phyloP scores from a whole-genome alignment of 495 filamentous ascomycete species.

The Penicillium nucicola region DNA sequence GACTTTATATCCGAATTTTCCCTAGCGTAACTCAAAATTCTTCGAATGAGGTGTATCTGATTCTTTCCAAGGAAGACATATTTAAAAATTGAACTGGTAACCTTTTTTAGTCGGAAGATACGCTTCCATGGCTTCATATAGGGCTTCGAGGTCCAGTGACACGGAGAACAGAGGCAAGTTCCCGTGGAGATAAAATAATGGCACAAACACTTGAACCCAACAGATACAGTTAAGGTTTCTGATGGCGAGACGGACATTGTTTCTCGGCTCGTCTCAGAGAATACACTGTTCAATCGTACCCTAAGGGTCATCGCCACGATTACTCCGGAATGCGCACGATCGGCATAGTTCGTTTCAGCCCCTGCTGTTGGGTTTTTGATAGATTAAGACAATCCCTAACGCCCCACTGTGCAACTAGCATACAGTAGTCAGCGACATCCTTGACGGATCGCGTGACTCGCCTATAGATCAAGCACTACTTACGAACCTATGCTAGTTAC shows the following conservation, averaged over 20 bases:
- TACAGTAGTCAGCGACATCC: not conserved
- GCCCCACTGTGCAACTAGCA: not conserved
- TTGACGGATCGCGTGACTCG: too few species aligned
- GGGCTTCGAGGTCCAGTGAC: not conserved
- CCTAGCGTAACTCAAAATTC: not conserved
- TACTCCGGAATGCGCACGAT: constrained; percentile 1
- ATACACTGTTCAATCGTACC: not conserved
- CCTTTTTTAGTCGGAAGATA: not conserved
- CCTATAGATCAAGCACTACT: too few species aligned
- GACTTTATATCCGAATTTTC: not conserved
- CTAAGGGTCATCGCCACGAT: not conserved
- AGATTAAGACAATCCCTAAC: constrained; percentile 7
- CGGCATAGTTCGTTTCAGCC: constrained; percentile 3
- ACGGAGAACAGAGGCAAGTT: not conserved
- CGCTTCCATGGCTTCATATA: not conserved
- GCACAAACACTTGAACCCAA: not conserved
- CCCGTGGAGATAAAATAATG: too few species aligned
- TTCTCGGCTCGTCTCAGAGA: not conserved
- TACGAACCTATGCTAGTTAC: too few species aligned
- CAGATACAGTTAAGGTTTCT: not conserved
- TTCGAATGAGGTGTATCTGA: too few species aligned
- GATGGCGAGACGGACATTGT: not conserved
- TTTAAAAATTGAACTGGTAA: not conserved
- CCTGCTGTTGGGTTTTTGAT: not conserved
- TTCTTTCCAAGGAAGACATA: too few species aligned